Percentiles rank a stretch among this genome's conserved stretches.
Conservation (phyloP, 805 yeast genomes). For the Kuraishia ogatae region DNA sequence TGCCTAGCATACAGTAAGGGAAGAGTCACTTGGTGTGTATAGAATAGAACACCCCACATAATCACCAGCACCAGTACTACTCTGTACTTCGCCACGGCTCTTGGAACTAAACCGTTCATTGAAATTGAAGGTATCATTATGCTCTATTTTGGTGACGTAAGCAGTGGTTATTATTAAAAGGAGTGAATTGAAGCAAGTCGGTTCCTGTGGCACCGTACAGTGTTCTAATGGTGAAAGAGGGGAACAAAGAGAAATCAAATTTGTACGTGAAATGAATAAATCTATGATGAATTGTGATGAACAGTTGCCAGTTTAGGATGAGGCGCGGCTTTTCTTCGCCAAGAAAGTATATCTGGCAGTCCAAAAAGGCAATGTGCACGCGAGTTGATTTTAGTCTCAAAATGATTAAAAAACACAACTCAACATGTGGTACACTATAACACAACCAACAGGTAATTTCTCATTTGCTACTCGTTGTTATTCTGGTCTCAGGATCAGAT, state of each 20-base stretch:
- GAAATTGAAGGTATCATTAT: not conserved
- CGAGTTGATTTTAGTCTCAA: too few species aligned
- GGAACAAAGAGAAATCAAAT: not conserved
- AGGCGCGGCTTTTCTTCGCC: too few species aligned
- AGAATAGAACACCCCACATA: slow-evolving; percentile 2
- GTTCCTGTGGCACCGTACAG: too few species aligned
- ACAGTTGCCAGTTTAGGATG: too few species aligned
- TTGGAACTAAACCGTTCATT: not conserved
- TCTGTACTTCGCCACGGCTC: slow-evolving; percentile 1
- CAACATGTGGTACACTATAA: too few species aligned
- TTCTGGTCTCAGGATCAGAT: too few species aligned
- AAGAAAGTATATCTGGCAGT: too few species aligned
- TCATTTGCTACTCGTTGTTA: too few species aligned
- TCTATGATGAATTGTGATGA: too few species aligned
- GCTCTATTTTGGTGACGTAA: not conserved
- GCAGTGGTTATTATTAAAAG: not conserved
- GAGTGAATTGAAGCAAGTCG: not conserved
- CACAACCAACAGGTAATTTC: too few species aligned
- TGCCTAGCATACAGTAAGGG: not conserved
- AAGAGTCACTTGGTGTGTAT: not conserved
- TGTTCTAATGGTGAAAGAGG: not conserved
- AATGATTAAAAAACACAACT: too few species aligned
- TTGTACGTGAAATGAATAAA: not conserved
- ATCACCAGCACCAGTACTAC: not conserved
- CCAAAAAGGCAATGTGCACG: too few species aligned